These are phyloP conservation scores for Paracorniculantispora psalliotae DNA, from an alignment of 2,329 filamentous ascomycete genomes.

Conservation along the genomic window DNA sequence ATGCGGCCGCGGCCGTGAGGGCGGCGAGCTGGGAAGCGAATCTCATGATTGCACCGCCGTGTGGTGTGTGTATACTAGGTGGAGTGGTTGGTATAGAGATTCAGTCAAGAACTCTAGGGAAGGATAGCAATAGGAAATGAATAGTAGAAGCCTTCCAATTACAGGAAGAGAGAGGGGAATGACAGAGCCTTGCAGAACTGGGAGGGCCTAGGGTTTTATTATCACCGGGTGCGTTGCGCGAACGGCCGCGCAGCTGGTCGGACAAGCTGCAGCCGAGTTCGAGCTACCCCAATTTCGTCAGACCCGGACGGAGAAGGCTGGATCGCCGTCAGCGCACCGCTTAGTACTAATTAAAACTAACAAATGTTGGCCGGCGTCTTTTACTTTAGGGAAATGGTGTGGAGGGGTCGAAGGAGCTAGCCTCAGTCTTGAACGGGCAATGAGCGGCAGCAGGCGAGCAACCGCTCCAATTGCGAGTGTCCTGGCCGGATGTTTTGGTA, in stretches of 20 bases:
- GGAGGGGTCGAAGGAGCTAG: background rate
- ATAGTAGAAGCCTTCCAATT: background rate
- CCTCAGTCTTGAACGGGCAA: background rate
- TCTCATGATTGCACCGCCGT: slow-evolving; percentile 19
- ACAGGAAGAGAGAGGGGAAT: background rate
- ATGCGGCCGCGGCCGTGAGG: slow-evolving; percentile 17
- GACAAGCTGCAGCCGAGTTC: slow-evolving; percentile 1
- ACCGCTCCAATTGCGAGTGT: background rate
- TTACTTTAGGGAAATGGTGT: background rate
- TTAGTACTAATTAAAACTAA: too few relatives aligned
- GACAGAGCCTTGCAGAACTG: background rate
- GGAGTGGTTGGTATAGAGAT: background rate
- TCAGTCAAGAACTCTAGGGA: slow-evolving; percentile 4
- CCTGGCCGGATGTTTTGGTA: background rate
- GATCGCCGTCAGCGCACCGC: slow-evolving; percentile 1
- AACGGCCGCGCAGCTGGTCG: background rate
- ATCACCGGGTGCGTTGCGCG: background rate
- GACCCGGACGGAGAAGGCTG: background rate
- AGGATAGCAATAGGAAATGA: background rate
- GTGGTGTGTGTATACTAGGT: background rate
- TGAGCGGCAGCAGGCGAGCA: background rate
- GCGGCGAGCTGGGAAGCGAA: slow-evolving; percentile 14
- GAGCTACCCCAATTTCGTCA: background rate
- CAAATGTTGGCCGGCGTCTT: too few relatives aligned
- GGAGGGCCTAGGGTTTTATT: slow-evolving; percentile 5